Evolutionary conservation across 2,329 filamentous ascomycete species (phyloP).

Genomic region (Colletotrichum salicis): DNA sequence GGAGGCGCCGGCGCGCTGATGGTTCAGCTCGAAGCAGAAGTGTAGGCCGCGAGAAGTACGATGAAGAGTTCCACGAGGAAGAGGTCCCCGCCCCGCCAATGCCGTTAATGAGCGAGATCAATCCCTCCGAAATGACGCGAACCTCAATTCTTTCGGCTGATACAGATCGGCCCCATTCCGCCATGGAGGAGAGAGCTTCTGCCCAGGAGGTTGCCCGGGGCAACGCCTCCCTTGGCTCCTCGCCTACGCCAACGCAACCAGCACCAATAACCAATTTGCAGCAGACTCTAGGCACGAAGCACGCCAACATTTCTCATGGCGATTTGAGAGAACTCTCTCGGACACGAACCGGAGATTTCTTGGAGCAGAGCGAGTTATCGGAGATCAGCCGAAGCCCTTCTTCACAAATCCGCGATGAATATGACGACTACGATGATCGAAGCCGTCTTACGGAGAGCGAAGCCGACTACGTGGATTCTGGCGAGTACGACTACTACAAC

Average conservation of each 20-base stretch:
- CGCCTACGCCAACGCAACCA: conserved; percentile 70
- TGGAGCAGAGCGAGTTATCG: conserved; percentile 49
- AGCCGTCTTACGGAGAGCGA: conserved; percentile 16
- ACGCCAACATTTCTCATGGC: conserved; percentile 71
- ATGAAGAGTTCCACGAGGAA: conserved; percentile 64
- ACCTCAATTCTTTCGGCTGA: conserved; percentile 87
- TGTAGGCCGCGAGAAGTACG: conserved; percentile 56
- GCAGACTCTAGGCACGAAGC: conserved; percentile 73
- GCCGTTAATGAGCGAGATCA: conserved; percentile 88
- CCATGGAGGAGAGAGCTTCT: conserved; percentile 70
- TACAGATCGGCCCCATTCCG: conserved; percentile 77
- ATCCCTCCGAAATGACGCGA: conserved; percentile 86
- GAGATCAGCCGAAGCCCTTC: conserved; percentile 55
- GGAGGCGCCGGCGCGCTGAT: conserved; percentile 65
- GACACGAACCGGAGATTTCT: conserved; percentile 44
- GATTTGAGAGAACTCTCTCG: conserved; percentile 66
- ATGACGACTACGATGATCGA: conserved; percentile 49
- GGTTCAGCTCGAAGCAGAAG: conserved; percentile 54
- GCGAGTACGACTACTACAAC: conserved; percentile 62
- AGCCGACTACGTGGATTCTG: conserved; percentile 52
- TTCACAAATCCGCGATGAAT: conserved; percentile 49
- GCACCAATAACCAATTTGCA: conserved; percentile 59
- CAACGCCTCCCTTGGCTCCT: conserved; percentile 66
- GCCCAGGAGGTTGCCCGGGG: conserved; percentile 73
- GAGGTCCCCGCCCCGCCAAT: conserved; percentile 77